Evolutionary conservation across 2,329 filamentous ascomycete species (phyloP).

Genomic region (Hortaea sp.): DNA sequence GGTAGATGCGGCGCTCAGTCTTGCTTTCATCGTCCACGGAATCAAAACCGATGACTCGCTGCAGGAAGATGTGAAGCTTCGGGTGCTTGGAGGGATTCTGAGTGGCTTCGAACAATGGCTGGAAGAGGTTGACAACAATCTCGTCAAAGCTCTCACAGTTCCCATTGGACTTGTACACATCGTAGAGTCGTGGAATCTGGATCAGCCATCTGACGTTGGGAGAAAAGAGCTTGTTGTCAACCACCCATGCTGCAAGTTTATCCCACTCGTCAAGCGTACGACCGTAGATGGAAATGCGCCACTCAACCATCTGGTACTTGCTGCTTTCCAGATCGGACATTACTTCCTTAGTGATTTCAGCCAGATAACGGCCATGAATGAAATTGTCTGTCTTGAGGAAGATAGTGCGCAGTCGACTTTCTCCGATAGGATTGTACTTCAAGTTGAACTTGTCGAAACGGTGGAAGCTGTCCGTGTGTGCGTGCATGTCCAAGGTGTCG

Average conservation of each 20-base stretch:
- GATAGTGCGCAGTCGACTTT: conserved; percentile 91
- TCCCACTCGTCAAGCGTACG: conserved; percentile 92
- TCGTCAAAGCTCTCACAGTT: conserved; percentile 86
- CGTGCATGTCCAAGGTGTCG: conserved; percentile 98
- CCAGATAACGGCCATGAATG: conserved; percentile 88
- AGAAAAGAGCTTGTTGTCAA: conserved; percentile 96
- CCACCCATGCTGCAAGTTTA: conserved; percentile 91
- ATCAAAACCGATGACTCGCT: conserved; percentile 92
- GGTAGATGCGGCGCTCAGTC: conserved; percentile 82
- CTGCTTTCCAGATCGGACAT: conserved; percentile 94
- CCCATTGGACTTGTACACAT: conserved; percentile 84
- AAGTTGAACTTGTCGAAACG: conserved; percentile 99
- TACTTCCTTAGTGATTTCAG: conserved; percentile 96
- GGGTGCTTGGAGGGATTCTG: conserved; percentile 76
- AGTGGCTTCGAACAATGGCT: conserved; percentile 89
- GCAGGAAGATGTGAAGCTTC: conserved; percentile 88
- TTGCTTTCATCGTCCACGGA: conserved; percentile 98
- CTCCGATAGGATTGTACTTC: conserved; percentile 95
- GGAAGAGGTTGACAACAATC: conserved; percentile 82
- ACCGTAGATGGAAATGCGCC: conserved; percentile 96
- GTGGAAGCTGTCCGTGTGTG: conserved; percentile 95
- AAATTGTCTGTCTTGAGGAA: conserved; percentile 98
- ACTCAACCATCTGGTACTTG: conserved; percentile 99
- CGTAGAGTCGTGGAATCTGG: conserved; percentile 86
- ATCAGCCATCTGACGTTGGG: conserved; percentile 97